Evolutionary conservation across 345 rosid species (phyloP).

Genomic region (Eucalyptus tenuipes): DNA sequence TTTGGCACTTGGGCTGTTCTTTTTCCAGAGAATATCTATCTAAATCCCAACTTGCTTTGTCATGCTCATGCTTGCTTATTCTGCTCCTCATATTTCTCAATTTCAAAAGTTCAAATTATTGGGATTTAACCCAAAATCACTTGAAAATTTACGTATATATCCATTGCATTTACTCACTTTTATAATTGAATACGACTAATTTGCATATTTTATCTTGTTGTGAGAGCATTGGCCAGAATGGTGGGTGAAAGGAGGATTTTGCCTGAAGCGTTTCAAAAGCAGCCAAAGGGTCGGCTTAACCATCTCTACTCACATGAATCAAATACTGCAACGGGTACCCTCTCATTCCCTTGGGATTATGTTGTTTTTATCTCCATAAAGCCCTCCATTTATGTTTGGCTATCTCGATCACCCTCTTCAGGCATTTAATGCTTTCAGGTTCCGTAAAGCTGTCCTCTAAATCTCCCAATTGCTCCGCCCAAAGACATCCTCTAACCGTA

Average conservation of each 20-base stretch:
- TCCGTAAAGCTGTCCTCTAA: conserved; percentile 22
- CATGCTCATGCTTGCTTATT: not conserved
- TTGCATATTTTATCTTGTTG: conserved; percentile 1
- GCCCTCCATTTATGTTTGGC: conserved; percentile 35
- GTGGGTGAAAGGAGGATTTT: conserved; percentile 45
- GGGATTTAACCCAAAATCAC: not conserved
- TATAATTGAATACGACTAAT: not conserved
- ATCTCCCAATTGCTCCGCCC: conserved; percentile 50
- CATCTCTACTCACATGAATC: conserved; percentile 18
- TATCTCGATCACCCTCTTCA: conserved; percentile 18
- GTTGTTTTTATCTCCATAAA: conserved; percentile 6
- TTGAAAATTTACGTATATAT: not conserved
- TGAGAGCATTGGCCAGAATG: conserved; percentile 45
- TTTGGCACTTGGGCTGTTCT: no score
- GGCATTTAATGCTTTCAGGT: conserved; percentile 25
- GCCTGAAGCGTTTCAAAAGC: conserved; percentile 41
- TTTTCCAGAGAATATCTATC: not conserved
- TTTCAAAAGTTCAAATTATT: not conserved
- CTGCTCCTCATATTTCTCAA: not conserved
- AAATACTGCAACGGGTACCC: conserved; percentile 57
- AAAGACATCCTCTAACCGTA: conserved; percentile 25
- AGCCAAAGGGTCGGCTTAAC: conserved; percentile 19
- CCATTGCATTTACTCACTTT: no score
- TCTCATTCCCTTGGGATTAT: conserved; percentile 17
- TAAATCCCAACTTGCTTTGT: not conserved